Evolutionary conservation across 257 asterid genomes (phyloP), one percentile per base, ranked within the genome.

Genomic region (Solanum medicagineum): DNA sequence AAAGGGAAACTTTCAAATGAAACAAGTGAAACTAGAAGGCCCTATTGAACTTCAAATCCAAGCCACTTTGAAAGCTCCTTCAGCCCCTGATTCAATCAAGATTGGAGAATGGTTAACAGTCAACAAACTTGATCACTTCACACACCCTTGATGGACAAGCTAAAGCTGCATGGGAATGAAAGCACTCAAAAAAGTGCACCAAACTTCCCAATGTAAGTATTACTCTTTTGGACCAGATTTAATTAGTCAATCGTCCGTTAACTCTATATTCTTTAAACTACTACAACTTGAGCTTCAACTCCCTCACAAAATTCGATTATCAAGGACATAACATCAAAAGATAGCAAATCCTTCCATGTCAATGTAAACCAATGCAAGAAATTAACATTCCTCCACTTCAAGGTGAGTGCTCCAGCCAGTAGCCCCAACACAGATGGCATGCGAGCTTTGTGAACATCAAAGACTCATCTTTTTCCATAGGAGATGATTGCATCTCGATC

Each of bases 321-420:
- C 80, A 81, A 59, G 8, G 88, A 42, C 42, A 49, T 88, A 44
- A 82, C 88, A 6, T 74, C 89, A n/a, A 0, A 80, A 0, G 88
- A 87, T 24, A 89, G 86, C 87, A 90, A 87, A 87, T 73, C 83
- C n/a, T 89, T 87, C 86, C 91, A 90, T 83, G 84, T 87, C 17
- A 89, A 89, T 57, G 68, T 88, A n/a, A 40, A 85, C 29, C 84
- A 85, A n/a, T 84, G 92, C 84, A 73, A 79, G 6, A 89, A 91
- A 40, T 6, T 91, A 10, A 90, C 91, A 0, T 45, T 91, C 80
- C 29, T 29, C 1, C 53, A 55, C 24, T 42, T 83, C 74, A 88
- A 19, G 0, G 83, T 89, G 16, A 24, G 2, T 1, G 92, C 93
- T 3, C 93, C 91, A 1, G 81, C 16, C 1, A 70, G 36, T 1